Base-by-base conservation (phyloP, 176 grass and related monocot genomes). In the Bothriochloa decipiens region DNA sequence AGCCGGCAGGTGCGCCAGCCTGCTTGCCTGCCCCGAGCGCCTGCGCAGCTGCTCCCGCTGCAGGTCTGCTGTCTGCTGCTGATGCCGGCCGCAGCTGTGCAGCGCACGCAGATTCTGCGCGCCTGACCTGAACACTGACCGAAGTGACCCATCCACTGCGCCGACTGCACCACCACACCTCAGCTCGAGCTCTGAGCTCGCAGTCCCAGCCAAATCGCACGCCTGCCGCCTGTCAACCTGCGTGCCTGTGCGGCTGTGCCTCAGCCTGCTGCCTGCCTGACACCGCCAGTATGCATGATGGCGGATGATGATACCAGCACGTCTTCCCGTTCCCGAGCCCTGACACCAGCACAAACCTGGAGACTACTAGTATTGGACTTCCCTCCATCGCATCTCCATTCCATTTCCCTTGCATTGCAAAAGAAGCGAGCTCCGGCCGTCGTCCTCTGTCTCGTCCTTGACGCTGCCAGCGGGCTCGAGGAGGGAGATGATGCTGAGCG, bases 141-240 rank as follows among this genome's bases (percentile, higher is more conserved):
- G 86, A 96, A 89, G 87, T 93, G 91, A 96, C 94, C 86, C 89
- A n/a, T 89, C 84, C 94, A 89, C 91, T 92, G 82, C 89, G 89
- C 89, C 74, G 43, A 25, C 75, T 40, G 45, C n/a, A 45, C 69
- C 18, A 0, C 67, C 11, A 4, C 66, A 39, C 9, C 41, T 43
- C 41, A 41, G 41, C 41, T 43, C 43, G n/a, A n/a, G n/a, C n/a
- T n/a, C n/a, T n/a, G n/a, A n/a, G n/a, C n/a, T n/a, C n/a, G n/a
- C n/a, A n/a, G n/a, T n/a, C n/a, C n/a, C 49, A 6, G 49, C 16
- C 36, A 74, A 75, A 29, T 39, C 70, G 55, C 79, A 45, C 67
- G 42, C 75, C 50, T 55, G 47, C 66, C 65, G 4, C 9, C 61
- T 11, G 28, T 22, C 73, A 35, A 17, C 73, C 49, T 76, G 78